Evolutionary conservation across 352 stramenopile genomes (phyloP), one percentile per base, ranked within the genome.

Genomic region (Phytophthora palmivora): DNA sequence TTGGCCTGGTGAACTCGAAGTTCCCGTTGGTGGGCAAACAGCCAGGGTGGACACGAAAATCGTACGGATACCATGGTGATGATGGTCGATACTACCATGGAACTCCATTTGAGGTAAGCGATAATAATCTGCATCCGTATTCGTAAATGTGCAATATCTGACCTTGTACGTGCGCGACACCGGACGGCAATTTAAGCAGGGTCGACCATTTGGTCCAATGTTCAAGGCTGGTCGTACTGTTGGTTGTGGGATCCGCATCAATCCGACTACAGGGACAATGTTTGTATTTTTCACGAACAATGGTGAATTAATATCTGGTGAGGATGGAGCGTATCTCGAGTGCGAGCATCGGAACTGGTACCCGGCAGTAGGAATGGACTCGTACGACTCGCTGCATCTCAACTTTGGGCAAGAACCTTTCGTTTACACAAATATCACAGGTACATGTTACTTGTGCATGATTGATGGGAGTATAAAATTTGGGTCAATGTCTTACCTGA

Each of bases 391-490:
- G 3, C 67, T 97, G 18, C 84, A 92, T 22, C 70, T 95, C 28
- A 97, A 97, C 65, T 95, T 92, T 72, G 88, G 88, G 0, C 82
- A 89, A 53, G 79, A 90, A 36, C 85, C 89, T 2, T 95, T 95
- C 33, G 57, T 63, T 16, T 69, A 72, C 41, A 58, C 30, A 22
- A 36, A 42, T 24, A 58, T 75, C 21, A 45, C 56, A 64, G 67
- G 67, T 75, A 61, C 22, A 41, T 30, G 32, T 32, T 21, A n/a
- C n/a, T n/a, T n/a, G n/a, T n/a, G n/a, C n/a, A n/a, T n/a, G n/a
- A n/a, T n/a, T n/a, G n/a, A n/a, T n/a, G n/a, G n/a, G n/a, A n/a
- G n/a, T n/a, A n/a, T n/a, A n/a, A n/a, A n/a, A n/a, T 28, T 28
- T 6, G 24, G 24, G 6, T 28, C 24, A 28, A 28, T 28, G 24